Conservation (phyloP, 768 basidiomycete species). For the Hortiboletus campestris region DNA sequence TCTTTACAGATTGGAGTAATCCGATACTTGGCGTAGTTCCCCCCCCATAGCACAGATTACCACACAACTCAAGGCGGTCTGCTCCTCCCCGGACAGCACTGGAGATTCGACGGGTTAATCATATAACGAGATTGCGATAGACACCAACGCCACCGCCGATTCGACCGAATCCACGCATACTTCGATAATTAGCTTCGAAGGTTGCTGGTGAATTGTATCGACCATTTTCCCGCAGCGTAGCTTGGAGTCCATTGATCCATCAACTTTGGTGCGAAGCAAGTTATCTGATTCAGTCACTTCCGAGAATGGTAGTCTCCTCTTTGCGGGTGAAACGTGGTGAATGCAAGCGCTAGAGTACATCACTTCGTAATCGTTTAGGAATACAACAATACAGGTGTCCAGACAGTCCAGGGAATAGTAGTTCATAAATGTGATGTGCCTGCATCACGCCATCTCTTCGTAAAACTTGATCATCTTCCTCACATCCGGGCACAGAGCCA, state of each 20-base stretch:
- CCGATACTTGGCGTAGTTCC: conserved; percentile 84
- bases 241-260: not conserved
- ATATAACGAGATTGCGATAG: not conserved
- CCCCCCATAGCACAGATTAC: conserved; percentile 67
- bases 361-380: not conserved
- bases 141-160: conserved; percentile 61
- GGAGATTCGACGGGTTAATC: conserved; percentile 3
- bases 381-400: not conserved
- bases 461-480: conserved; percentile 58
- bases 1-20: conserved; percentile 57
- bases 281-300: not conserved
- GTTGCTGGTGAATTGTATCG: not conserved
- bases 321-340: not conserved
- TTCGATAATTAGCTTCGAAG: conserved; percentile 39
- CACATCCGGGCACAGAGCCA: conserved; percentile 68
- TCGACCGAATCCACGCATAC: conserved; percentile 78
- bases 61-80: conserved; percentile 75
- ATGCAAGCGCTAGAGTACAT: not conserved
- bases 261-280: not conserved
- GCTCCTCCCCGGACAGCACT: conserved; percentile 74
- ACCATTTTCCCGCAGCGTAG: conserved; percentile 5
- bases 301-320: conserved; percentile 1
- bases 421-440: not conserved
- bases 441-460: conserved; percentile 40
- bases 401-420: not conserved